phyloP scores from a whole-genome alignment of 805 yeast genomes.

The Candida ascalaphidarum region DNA sequence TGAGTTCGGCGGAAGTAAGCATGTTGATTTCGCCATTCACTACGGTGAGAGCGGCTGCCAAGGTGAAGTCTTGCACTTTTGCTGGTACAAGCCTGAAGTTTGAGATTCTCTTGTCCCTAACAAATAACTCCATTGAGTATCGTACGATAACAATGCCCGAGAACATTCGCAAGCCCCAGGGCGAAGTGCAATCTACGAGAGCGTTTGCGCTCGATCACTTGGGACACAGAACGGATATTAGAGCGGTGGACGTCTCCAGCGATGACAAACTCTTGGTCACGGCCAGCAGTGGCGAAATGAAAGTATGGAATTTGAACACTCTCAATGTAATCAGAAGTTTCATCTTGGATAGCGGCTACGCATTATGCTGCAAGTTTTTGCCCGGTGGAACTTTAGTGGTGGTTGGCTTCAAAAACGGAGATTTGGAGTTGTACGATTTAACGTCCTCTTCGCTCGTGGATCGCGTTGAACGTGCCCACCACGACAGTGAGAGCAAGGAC shows the following conservation, averaged over 20 bases:
- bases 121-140: slow-evolving; percentile 70
- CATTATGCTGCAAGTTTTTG: slow-evolving; percentile 68
- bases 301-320: slow-evolving; percentile 78
- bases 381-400: slow-evolving; percentile 90
- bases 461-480: slow-evolving; percentile 61
- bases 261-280: slow-evolving; percentile 78
- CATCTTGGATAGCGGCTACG: slow-evolving; percentile 67
- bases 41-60: slow-evolving; percentile 53
- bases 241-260: slow-evolving; percentile 74
- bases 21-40: slow-evolving; percentile 64
- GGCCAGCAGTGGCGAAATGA: slow-evolving; percentile 83
- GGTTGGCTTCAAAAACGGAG: slow-evolving; percentile 84
- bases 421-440: slow-evolving; percentile 75
- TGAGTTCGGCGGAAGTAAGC: slow-evolving; percentile 40
- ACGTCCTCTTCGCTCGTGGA: slow-evolving; percentile 72
- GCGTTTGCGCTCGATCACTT: slow-evolving; percentile 56
- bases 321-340: slow-evolving; percentile 76
- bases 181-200: slow-evolving; percentile 37
- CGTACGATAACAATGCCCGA: slow-evolving; percentile 53
- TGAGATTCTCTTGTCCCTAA: slow-evolving; percentile 56
- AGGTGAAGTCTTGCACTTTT: slow-evolving; percentile 65
- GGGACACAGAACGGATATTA: slow-evolving; percentile 87
- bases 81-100: slow-evolving; percentile 38
- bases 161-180: slow-evolving; percentile 38
- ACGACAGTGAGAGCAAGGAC: slow-evolving; percentile 20